Conservation (phyloP, 805 yeast species). For the Kluyveromyces starmeri region DNA sequence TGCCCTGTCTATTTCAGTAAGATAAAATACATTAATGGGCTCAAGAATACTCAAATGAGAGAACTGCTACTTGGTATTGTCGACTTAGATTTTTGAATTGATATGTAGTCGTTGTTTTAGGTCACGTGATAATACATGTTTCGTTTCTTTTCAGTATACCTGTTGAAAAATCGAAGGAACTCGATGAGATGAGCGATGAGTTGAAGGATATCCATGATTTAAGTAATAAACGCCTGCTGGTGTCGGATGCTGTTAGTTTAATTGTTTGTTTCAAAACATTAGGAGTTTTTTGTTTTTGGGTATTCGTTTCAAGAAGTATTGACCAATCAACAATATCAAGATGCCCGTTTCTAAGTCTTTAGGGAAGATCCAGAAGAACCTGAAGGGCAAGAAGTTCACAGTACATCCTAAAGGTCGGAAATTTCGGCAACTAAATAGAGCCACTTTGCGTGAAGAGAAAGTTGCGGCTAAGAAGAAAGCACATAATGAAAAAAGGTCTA, state of each 20-base stretch:
- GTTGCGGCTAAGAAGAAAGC: slow-evolving; percentile 49
- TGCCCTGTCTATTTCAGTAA: slow-evolving; percentile 55
- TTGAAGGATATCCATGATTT: no score
- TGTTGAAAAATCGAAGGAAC: background rate
- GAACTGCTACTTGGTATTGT: slow-evolving; percentile 9
- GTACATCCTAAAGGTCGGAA: slow-evolving; percentile 84
- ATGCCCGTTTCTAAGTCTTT: slow-evolving; percentile 31
- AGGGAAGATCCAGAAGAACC: slow-evolving; percentile 25
- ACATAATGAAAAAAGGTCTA: slow-evolving; percentile 49
- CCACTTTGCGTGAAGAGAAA: slow-evolving; percentile 76
- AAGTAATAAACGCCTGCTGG: no score
- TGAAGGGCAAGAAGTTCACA: slow-evolving; percentile 22
- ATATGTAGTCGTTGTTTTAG: background rate
- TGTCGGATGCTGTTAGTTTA: no score
- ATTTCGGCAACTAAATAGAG: slow-evolving; percentile 73
- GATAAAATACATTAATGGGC: slow-evolving; percentile 32
- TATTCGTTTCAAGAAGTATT: no score
- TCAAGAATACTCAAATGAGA: slow-evolving; percentile 14
- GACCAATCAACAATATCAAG: no score
- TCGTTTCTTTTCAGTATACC: background rate
- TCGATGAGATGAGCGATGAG: slow-evolving; percentile 4
- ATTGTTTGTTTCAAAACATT: no score
- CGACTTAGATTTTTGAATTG: slow-evolving; percentile 16
- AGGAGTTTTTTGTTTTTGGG: no score
- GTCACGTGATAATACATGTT: background rate